Base-by-base conservation (phyloP, 1,139 yeast species). In the Saccharomyces hybrid region DNA sequence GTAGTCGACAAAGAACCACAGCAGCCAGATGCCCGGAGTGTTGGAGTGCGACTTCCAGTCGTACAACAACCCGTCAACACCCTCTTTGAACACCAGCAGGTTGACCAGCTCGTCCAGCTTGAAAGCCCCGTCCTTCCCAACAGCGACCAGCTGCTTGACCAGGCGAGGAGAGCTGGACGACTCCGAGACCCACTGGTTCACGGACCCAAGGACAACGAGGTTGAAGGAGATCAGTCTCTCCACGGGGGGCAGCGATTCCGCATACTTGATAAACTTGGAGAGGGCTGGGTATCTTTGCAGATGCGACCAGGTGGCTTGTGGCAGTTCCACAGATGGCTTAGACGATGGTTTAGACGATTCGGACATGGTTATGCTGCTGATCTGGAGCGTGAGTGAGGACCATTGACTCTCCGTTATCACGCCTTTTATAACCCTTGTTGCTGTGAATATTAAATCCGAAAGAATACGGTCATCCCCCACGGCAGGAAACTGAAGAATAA, bases 1-100 rank as follows among this genome's bases (percentile, higher is more conserved):
- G 56, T 64, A 68, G 56, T 68, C 71, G 29, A 67, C 57, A 28
- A 56, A 50, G 56, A 67, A 68, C 53, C 58, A 62, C 34, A 59
- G 44, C n/a, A 65, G 50, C 71, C 71, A 68, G 11, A 63, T 25
- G 3, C 71, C 71, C 1, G 62, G 56, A 32, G 52, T 59, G 49
- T 56, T 50, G 42, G 56, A 52, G 49, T 65, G 66, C 14, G 52
- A 48, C 23, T 53, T 53, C 50, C 54, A 62, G 31, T 57, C 56
- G 20, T 50, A 49, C 26, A 61, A 9, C 46, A 67, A 61, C 47
- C 59, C 62, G 53, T 65, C 66, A 11, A 68, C 51, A 52, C 71
- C 71, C 52, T 66, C 69, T 26, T 65, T 59, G 49, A 68, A 55
- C 28, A 67, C 56, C 32, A 66, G 50, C 9, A 60, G 42, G 48